Evolutionary conservation across 139 green algal genomes (phyloP).

Genomic region (Chlamydomonas sphaeroides): DNA sequence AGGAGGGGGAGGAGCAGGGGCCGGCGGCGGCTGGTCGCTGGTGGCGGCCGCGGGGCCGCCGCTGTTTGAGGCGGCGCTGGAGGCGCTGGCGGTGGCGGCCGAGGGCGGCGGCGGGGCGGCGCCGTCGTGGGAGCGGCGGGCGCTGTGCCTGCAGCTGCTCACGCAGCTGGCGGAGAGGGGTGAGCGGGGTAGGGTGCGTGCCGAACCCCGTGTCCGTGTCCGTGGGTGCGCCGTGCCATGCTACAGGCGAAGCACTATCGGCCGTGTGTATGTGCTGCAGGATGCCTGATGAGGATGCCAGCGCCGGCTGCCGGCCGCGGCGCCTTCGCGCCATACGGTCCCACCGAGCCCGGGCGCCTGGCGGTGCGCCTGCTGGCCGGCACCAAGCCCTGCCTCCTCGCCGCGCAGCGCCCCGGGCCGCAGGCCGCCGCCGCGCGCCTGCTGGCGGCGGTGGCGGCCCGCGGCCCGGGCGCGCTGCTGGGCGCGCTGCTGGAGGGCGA

Average conservation of each 20-base stretch:
- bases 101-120: too few relatives aligned
- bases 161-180: slow-evolving; percentile 11
- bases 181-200: not conserved
- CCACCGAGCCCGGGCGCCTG: too few relatives aligned
- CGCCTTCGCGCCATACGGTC: too few relatives aligned
- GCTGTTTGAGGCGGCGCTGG: slow-evolving; percentile 12
- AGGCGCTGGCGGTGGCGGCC: not conserved
- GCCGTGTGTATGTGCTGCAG: too few relatives aligned
- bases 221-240: too few relatives aligned
- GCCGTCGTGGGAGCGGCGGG: not conserved
- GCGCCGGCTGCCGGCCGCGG: too few relatives aligned
- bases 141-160: slow-evolving; percentile 12
- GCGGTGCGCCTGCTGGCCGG: slow-evolving; percentile 4
- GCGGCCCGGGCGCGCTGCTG: not conserved
- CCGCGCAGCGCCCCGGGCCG: not conserved
- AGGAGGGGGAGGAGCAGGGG: too few relatives aligned
- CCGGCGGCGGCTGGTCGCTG: not conserved
- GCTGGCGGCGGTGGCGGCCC: not conserved
- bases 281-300: too few relatives aligned
- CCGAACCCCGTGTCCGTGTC: too few relatives aligned
- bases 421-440: not conserved
- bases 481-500: not conserved
- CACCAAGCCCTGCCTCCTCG: slow-evolving; percentile 29
- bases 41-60: slow-evolving; percentile 10
- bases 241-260: too few relatives aligned